Percentiles rank a stretch among this genome's conserved stretches.
phyloP scores from a whole-genome alignment of 805 yeast species.

The Brettanomyces sp. region DNA sequence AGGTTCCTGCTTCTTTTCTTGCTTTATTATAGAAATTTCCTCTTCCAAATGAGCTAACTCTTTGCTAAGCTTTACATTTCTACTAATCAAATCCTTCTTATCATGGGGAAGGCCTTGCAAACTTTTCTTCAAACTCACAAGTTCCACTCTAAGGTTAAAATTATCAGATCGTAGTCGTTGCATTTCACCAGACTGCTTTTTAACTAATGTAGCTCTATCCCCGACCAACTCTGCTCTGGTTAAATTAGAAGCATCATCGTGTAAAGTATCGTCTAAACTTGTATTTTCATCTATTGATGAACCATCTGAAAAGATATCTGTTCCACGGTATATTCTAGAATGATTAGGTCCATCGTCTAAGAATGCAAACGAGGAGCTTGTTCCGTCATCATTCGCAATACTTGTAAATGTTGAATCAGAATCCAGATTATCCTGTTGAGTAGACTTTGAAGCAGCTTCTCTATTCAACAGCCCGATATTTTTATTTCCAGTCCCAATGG shows the following conservation, averaged over 20 bases:
- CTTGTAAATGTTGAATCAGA: neutral
- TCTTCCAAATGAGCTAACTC: slow-evolving; percentile 4
- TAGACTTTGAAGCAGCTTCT: slow-evolving; percentile 8
- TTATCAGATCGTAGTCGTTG: slow-evolving; percentile 30
- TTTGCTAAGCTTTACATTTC: slow-evolving; percentile 7
- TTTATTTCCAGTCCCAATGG: slow-evolving; percentile 25
- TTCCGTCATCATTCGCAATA: slow-evolving; percentile 5
- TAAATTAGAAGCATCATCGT: neutral
- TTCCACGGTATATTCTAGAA: slow-evolving; percentile 8
- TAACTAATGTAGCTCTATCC: slow-evolving; percentile 15
- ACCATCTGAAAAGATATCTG: slow-evolving; percentile 18
- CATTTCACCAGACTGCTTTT: slow-evolving; percentile 18
- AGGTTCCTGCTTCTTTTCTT: neutral
- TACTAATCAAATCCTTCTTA: slow-evolving; percentile 25
- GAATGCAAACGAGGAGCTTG: slow-evolving; percentile 2
- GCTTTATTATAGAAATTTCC: neutral
- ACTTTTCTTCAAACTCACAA: slow-evolving; percentile 29
- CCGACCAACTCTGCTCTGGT: slow-evolving; percentile 8
- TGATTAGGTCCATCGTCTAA: neutral
- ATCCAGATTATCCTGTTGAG: neutral
- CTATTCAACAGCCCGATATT: slow-evolving; percentile 10
- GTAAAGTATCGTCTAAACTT: neutral
- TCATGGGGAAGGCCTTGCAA: slow-evolving; percentile 35
- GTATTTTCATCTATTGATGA: slow-evolving; percentile 10
- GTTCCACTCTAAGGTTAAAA: slow-evolving; percentile 32